phyloP scores from a whole-genome alignment of 2,329 filamentous ascomycete species.

The Cucurbitaria berberidis region DNA sequence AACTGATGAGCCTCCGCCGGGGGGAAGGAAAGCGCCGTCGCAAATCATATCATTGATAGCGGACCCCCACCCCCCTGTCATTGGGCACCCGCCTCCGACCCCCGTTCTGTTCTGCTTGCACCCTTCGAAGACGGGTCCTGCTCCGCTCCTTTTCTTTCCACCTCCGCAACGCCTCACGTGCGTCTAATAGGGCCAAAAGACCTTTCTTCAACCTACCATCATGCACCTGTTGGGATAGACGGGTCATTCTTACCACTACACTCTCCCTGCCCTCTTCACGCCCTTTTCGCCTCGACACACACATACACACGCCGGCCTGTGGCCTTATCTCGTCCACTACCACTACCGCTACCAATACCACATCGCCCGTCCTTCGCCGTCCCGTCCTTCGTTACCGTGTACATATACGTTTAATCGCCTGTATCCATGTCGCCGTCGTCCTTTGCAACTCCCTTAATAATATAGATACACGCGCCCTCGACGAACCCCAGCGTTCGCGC shows the following conservation, averaged over 20 bases:
- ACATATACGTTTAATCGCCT: not conserved
- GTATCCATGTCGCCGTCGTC: constrained; percentile 26
- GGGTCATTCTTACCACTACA: not conserved
- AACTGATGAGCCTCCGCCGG: too few species aligned
- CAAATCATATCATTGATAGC: not conserved
- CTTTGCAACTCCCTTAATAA: constrained; percentile 9
- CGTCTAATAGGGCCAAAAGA: not conserved
- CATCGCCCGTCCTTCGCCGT: not conserved
- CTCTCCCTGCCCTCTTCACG: not conserved
- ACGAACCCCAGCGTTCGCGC: constrained; percentile 13
- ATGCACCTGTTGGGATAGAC: not conserved
- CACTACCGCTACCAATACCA: not conserved
- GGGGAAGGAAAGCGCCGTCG: not conserved
- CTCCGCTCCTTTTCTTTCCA: not conserved
- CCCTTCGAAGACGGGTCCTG: not conserved
- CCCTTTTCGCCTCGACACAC: not conserved
- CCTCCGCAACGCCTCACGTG: not conserved
- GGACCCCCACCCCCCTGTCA: not conserved
- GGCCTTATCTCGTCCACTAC: not conserved
- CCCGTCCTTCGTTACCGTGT: not conserved
- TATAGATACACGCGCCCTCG: constrained; percentile 18
- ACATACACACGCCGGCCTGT: not conserved
- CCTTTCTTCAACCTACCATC: not conserved
- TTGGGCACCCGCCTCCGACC: not conserved
- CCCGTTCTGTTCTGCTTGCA: not conserved